Evolutionary conservation across 1,284 basidiomycete species (phyloP), one percentile per base, ranked within the genome.

Genomic region (Cystobasidium sp.): DNA sequence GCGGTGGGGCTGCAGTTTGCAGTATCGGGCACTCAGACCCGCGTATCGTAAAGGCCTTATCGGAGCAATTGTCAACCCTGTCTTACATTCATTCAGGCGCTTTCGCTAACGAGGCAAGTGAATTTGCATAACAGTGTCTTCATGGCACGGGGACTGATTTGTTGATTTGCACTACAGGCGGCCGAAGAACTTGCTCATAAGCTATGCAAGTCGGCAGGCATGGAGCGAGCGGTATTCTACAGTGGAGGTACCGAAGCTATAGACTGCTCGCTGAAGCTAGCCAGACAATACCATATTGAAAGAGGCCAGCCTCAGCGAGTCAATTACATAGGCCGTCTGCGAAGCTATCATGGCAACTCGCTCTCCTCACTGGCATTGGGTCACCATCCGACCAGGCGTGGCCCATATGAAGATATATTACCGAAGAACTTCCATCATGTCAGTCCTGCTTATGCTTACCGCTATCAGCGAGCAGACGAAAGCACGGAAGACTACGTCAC

Each of bases 301-400:
- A 87, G 84, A 0, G 87, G 87, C 1, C 88, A 94, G 81, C 84
- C 86, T 0, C 83, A 89, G 77, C 86, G 92, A 62, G 87, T 79
- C 65, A 89, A 93, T 78, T 92, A 90, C 80, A 93, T 94, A 78
- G 90, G 87, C n/a, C 86, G 92, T 18, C 81, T 89, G 64, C 83
- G 92, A 24, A 91, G 90, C 2, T 94, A 88, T 83, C 93, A 94
- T 80, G 93, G 93, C 0, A 94, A 93, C 81, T 91, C 91, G 1
- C 79, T 93, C 39, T 86, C 86, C 46, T 90, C 90, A 0, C 83
- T 93, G 18, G 86, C 88, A 14, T 84, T 92, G 14, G 87, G 88
- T 0, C 84, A 87, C 77, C 88, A 92, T 77, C 76, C 77, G 55
- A 80, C 83, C 44, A 88, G 91, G 41, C 87, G 89, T 44, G 86